Conservation (phyloP, 495 filamentous ascomycete genomes). For the Cladorrhinum samala region DNA sequence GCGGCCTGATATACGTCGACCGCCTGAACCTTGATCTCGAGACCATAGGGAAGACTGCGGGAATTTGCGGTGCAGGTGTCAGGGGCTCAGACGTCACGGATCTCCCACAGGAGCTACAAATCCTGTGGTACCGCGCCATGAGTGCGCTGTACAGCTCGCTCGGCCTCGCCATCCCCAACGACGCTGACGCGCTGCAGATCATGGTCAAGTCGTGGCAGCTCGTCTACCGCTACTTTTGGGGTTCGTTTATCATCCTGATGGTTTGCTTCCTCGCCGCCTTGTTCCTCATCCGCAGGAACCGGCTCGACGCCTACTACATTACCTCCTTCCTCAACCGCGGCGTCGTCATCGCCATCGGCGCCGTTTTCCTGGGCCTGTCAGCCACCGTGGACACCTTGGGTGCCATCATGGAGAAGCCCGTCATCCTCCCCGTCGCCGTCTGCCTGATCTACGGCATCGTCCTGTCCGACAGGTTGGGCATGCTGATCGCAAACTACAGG, state of each 20-base stretch:
- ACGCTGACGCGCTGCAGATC: conserved; percentile 8
- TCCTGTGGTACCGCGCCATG: neutral
- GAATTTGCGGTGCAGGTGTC: conserved; percentile 10
- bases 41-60: conserved; percentile 7
- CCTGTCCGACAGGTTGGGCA: conserved; percentile 14
- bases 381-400: conserved; percentile 13
- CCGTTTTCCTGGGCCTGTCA: conserved; percentile 8
- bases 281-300: conserved; percentile 19
- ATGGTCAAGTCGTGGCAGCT: conserved; percentile 23
- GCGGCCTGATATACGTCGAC: conserved; percentile 11
- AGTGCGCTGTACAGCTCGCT: conserved; percentile 16
- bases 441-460: conserved; percentile 14
- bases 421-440: conserved; percentile 13
- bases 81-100: neutral
- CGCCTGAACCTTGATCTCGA: conserved; percentile 2
- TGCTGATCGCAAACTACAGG: conserved; percentile 14
- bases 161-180: conserved; percentile 9
- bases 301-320: conserved; percentile 16
- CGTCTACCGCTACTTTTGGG: conserved; percentile 22
- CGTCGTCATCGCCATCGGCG: conserved; percentile 3
- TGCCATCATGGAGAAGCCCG: conserved; percentile 9
- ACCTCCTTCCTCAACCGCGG: conserved; percentile 4
- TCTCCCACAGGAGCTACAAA: conserved; percentile 3
- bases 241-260: conserved; percentile 11
- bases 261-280: conserved; percentile 16